Conservation (phyloP, 2,329 filamentous ascomycete genomes). For the Talaromyces pinophilus region DNA sequence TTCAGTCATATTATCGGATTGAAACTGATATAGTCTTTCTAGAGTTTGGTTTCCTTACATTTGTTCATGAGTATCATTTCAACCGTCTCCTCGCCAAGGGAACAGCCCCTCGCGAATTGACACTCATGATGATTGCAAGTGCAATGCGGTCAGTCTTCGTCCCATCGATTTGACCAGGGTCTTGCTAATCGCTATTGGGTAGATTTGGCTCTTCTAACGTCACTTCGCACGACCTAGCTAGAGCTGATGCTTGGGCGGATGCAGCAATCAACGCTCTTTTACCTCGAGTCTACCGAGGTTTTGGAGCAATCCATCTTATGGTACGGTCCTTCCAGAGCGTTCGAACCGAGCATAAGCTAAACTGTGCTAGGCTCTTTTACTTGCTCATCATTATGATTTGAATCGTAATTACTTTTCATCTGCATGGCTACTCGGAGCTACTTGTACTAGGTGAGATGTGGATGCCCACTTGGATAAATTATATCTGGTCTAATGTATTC, state of each 20-base stretch:
- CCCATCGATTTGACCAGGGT: neutral
- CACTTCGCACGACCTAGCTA: neutral
- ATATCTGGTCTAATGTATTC: neutral
- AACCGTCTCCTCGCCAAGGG: constrained; percentile 1
- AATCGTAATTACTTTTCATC: constrained; percentile 4
- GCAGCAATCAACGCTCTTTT: neutral
- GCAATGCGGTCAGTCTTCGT: constrained; percentile 2
- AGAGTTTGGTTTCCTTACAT: neutral
- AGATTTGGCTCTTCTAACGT: neutral
- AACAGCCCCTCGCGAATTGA: constrained; percentile 1
- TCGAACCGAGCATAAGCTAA: neutral
- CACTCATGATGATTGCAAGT: constrained; percentile 7
- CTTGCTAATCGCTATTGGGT: neutral
- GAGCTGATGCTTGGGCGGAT: constrained; percentile 11
- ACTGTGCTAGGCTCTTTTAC: neutral
- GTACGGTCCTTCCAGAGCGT: neutral
- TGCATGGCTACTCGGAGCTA: constrained; percentile 4
- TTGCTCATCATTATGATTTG: constrained; percentile 6
- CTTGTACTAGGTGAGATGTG: constrained; percentile 1
- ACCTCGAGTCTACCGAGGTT: neutral
- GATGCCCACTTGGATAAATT: neutral
- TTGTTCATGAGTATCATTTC: constrained; percentile 3
- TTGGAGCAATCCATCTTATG: constrained; percentile 13
- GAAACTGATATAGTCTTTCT: neutral
- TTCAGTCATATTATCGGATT: neutral